Percentiles rank a stretch among this genome's conserved stretches.
These are phyloP conservation scores for Cyclotella cryptica DNA, from an alignment of 108 stramenopile genomes.

Conservation along the genomic window DNA sequence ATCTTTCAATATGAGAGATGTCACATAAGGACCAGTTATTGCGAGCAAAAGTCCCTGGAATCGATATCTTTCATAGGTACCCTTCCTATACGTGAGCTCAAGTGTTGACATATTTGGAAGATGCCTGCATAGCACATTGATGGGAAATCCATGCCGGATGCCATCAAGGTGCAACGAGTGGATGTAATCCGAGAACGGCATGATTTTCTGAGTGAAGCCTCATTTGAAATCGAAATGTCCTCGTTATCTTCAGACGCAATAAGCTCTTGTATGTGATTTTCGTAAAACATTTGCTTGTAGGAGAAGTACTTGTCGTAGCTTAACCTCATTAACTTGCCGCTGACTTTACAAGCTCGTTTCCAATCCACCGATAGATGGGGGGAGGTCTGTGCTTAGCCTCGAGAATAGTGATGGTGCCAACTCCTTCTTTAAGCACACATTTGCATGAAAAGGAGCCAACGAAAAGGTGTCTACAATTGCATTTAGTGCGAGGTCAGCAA, in stretches of 20 bases:
- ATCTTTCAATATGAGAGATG: conserved; percentile 13
- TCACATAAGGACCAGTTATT: background rate
- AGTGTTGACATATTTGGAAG: conserved; percentile 10
- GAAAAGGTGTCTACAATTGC: background rate
- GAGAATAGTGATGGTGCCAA: background rate
- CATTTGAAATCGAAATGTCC: background rate
- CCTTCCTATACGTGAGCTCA: conserved; percentile 3
- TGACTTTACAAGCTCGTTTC: conserved; percentile 8
- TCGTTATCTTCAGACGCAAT: too few relatives aligned
- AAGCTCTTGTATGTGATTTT: background rate
- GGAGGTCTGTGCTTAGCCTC: background rate
- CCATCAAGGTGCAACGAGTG: conserved; percentile 1
- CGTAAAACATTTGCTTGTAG: conserved; percentile 25
- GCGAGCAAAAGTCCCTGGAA: background rate
- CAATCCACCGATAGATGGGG: background rate
- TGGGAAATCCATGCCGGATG: conserved; percentile 9
- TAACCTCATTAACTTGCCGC: background rate
- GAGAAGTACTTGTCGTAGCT: conserved; percentile 13
- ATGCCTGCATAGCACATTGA: background rate
- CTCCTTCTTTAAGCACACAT: background rate
- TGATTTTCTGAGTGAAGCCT: background rate
- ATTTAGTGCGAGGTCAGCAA: background rate
- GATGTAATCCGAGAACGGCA: conserved; percentile 18
- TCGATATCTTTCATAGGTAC: background rate
- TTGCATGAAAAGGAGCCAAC: background rate